Evolutionary conservation across 495 filamentous ascomycete species (phyloP).

Genomic region (Hypoxylon lienhwacheense): DNA sequence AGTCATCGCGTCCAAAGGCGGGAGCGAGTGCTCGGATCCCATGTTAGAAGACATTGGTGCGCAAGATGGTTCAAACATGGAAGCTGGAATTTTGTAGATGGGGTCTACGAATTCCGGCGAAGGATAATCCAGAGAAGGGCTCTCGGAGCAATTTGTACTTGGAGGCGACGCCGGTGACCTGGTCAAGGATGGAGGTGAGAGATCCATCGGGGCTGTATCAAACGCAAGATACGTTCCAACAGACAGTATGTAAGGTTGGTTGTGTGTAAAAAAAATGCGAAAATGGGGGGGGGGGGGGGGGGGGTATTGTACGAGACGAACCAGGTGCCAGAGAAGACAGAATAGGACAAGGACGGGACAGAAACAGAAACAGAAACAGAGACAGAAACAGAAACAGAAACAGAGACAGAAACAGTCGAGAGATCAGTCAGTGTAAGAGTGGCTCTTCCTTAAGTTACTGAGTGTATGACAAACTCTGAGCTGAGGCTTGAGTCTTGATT

Average conservation of each 20-base stretch:
- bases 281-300: conserved; percentile 11
- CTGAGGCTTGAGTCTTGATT: conserved; percentile 29
- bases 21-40: conserved; percentile 46
- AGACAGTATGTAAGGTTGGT: conserved; percentile 23
- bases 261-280: conserved; percentile 23
- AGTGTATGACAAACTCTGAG: conserved; percentile 14
- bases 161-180: conserved; percentile 52
- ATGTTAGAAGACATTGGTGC: conserved; percentile 44
- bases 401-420: background rate
- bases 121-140: conserved; percentile 51
- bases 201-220: conserved; percentile 46
- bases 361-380: background rate
- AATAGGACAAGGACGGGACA: too few species aligned
- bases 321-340: conserved; percentile 9
- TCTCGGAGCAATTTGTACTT: conserved; percentile 53
- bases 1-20: conserved; percentile 48
- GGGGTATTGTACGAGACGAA: conserved; percentile 24
- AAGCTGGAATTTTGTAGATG: conserved; percentile 51
- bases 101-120: conserved; percentile 49
- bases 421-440: conserved; percentile 13
- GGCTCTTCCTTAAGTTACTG: conserved; percentile 17
- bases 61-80: conserved; percentile 49
- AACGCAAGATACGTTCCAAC: conserved; percentile 33
- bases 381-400: background rate
- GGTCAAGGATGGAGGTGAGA: conserved; percentile 52